Conservation (phyloP, 2,329 filamentous ascomycete genomes). For the Aspergillus pseudoglaucus region DNA sequence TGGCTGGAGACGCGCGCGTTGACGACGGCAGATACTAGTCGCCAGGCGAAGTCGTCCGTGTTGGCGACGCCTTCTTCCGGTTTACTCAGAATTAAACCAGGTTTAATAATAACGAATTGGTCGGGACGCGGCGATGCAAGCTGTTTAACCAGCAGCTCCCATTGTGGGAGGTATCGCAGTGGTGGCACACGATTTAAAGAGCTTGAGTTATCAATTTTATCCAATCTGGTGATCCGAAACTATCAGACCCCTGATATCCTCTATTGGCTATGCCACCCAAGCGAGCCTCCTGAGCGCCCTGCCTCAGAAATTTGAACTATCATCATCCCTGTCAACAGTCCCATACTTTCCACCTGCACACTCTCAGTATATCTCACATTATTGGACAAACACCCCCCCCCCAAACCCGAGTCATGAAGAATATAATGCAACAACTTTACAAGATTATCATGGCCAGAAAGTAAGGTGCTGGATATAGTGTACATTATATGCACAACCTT, state of each 20-base stretch:
- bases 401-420: not conserved
- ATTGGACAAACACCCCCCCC: not conserved
- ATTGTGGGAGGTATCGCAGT: too few relatives aligned
- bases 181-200: too few relatives aligned
- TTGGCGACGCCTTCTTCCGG: slow-evolving; percentile 10
- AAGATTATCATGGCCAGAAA: not conserved
- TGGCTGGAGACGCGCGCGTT: slow-evolving; percentile 4
- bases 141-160: slow-evolving; percentile 5
- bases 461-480: not conserved
- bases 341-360: not conserved
- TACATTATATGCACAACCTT: not conserved
- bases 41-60: slow-evolving; percentile 12
- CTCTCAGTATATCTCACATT: not conserved
- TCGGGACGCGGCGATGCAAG: not conserved
- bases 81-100: slow-evolving; percentile 11
- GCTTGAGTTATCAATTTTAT: too few relatives aligned
- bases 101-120: slow-evolving; percentile 10
- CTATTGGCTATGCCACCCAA: too few relatives aligned
- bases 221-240: too few relatives aligned
- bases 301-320: not conserved
- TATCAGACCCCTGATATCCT: too few relatives aligned
- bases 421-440: not conserved
- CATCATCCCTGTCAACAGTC: not conserved
- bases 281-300: too few relatives aligned
- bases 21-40: slow-evolving; percentile 8